Conservation (phyloP, 1,139 yeast genomes). For the Lodderomyces pseudojiufengensis region DNA sequence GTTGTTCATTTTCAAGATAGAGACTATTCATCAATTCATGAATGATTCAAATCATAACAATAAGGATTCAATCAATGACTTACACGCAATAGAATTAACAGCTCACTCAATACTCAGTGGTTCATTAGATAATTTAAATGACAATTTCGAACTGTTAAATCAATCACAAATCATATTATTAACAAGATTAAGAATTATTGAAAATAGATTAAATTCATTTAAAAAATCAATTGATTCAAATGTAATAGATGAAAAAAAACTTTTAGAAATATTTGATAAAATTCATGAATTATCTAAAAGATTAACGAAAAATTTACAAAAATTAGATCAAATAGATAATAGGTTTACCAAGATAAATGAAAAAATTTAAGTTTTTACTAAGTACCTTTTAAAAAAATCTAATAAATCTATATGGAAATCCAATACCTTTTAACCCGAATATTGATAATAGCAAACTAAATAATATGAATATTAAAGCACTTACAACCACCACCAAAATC, state of each 20-base stretch:
- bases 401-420: constrained; percentile 57
- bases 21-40: no score
- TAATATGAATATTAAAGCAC: constrained; percentile 41
- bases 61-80: constrained; percentile 17
- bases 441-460: constrained; percentile 54
- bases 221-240: constrained; percentile 17
- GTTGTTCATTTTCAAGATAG: no score
- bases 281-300: constrained; percentile 32
- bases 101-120: constrained; percentile 55
- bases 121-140: constrained; percentile 49
- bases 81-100: constrained; percentile 54
- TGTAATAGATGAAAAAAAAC: constrained; percentile 20
- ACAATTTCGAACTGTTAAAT: constrained; percentile 49
- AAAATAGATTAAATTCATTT: constrained; percentile 30
- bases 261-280: constrained; percentile 27
- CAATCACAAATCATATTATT: constrained; percentile 55
- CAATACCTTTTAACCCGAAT: constrained; percentile 55
- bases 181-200: constrained; percentile 44
- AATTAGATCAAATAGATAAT: constrained; percentile 34
- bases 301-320: constrained; percentile 26
- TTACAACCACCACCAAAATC: constrained; percentile 38
- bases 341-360: constrained; percentile 18
- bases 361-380: neutral
- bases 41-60: neutral
- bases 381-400: constrained; percentile 22